These are phyloP conservation scores for Fusarium nanum DNA, from an alignment of 2,329 filamentous ascomycete genomes.

Conservation along the genomic window DNA sequence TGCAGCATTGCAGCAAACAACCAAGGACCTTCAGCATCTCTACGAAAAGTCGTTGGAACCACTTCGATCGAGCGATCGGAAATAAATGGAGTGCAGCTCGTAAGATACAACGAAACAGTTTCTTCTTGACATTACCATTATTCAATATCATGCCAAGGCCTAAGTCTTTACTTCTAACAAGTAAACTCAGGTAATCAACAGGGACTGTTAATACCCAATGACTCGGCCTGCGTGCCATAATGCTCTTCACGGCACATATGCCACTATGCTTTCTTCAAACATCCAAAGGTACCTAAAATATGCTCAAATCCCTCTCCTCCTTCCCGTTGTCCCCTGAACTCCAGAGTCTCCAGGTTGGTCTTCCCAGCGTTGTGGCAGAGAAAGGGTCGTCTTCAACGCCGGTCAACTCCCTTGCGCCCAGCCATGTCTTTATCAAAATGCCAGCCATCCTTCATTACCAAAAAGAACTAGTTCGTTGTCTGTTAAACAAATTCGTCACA, in stretches of 20 bases:
- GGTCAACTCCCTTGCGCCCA: constrained; percentile 43
- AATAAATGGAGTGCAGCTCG: neutral
- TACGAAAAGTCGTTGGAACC: neutral
- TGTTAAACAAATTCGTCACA: constrained; percentile 24
- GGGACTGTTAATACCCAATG: constrained; percentile 38
- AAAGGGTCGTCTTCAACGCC: constrained; percentile 36
- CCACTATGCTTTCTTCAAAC: constrained; percentile 12
- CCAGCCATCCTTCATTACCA: constrained; percentile 37
- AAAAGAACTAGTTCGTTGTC: constrained; percentile 31
- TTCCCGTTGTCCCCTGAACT: constrained; percentile 18
- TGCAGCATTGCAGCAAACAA: neutral
- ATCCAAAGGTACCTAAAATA: constrained; percentile 16
- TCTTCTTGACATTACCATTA: constrained; percentile 48
- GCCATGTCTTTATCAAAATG: constrained; percentile 39
- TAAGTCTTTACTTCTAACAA: constrained; percentile 25
- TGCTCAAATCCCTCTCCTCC: constrained; percentile 27
- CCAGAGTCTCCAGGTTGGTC: constrained; percentile 16
- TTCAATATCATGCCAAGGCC: constrained; percentile 43
- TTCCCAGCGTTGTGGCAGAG: constrained; percentile 10
- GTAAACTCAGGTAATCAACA: constrained; percentile 7
- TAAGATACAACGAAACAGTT: constrained; percentile 3
- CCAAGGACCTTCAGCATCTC: neutral
- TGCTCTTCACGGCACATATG: constrained; percentile 12
- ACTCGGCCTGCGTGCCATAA: constrained; percentile 18
- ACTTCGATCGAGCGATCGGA: neutral